A percentile compares a stretch with the other conserved stretches of the same genome.
Conservation (phyloP, 129 eudicot species). For the Artemisia annua region DNA sequence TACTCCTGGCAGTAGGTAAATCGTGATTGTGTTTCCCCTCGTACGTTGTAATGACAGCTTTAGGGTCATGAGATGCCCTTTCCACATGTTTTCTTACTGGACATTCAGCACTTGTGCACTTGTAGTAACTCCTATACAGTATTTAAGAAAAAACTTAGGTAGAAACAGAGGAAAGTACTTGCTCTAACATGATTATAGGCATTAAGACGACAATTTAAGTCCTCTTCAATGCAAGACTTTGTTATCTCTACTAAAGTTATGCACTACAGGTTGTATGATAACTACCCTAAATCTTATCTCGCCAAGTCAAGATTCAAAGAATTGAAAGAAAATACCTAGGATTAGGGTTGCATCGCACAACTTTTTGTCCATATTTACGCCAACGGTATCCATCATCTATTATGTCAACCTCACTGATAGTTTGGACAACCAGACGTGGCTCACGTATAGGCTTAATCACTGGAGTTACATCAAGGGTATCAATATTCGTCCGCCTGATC, state of each 20-base stretch:
- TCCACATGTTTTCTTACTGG: conserved; percentile 87
- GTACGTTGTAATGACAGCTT: conserved; percentile 82
- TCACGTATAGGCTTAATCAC: conserved; percentile 82
- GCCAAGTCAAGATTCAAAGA: neutral
- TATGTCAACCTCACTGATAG: conserved; percentile 82
- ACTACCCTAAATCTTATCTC: neutral
- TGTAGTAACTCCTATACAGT: conserved; percentile 78
- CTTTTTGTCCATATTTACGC: conserved; percentile 96
- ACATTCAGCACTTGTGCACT: conserved; percentile 80
- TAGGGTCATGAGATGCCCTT: conserved; percentile 89
- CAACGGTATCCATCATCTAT: conserved; percentile 89
- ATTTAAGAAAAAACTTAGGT: neutral
- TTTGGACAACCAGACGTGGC: conserved; percentile 82
- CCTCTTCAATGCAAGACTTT: neutral
- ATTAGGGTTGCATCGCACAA: conserved; percentile 88
- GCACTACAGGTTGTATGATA: neutral
- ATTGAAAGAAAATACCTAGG: conserved; percentile 59
- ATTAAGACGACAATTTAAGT: no score
- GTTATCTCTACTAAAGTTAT: conserved; percentile 3
- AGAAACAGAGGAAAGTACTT: no score
- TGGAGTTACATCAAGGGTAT: conserved; percentile 43
- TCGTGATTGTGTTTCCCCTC: conserved; percentile 91
- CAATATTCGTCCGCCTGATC: conserved; percentile 52
- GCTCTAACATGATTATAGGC: no score
- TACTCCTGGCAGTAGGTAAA: conserved; percentile 32